phyloP scores from a whole-genome alignment of 768 basidiomycete genomes.

The Phanerochaete carnosa region DNA sequence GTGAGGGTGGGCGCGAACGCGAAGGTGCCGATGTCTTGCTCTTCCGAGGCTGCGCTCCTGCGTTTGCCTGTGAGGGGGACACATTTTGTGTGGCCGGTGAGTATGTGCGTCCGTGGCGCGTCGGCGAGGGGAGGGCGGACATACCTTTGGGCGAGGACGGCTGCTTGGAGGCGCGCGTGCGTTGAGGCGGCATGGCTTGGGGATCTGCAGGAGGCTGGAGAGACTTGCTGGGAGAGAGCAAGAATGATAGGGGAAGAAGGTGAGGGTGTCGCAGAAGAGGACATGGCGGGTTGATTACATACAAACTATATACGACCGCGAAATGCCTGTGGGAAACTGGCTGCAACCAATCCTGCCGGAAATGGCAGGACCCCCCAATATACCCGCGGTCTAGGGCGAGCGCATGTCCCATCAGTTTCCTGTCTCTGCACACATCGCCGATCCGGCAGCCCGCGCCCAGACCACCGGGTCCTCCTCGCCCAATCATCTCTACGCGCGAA shows the following conservation, averaged over 20 bases:
- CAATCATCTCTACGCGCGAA: not conserved
- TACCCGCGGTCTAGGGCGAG: not conserved
- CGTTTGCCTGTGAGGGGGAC: slow-evolving; percentile 9
- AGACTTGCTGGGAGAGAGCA: not conserved
- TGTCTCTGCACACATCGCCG: not conserved
- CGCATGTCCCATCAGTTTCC: slow-evolving; percentile 2
- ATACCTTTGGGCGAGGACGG: slow-evolving; percentile 33
- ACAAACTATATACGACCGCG: slow-evolving; percentile 15
- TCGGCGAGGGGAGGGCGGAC: slow-evolving; percentile 10
- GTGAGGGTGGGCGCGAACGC: slow-evolving; percentile 60
- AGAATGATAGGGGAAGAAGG: slow-evolving; percentile 15
- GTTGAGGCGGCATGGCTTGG: slow-evolving; percentile 44
- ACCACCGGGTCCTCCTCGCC: slow-evolving; percentile 1
- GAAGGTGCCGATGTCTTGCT: slow-evolving; percentile 28
- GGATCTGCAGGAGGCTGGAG: slow-evolving; percentile 7
- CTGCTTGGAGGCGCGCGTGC: slow-evolving; percentile 39
- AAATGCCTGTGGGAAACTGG: slow-evolving; percentile 10
- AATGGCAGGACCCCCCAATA: not conserved
- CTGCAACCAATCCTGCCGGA: slow-evolving; percentile 2
- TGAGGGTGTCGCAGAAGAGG: slow-evolving; percentile 16
- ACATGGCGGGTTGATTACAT: slow-evolving; percentile 11
- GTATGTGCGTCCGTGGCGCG: not conserved
- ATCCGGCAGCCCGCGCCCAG: not conserved
- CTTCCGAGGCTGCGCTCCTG: not conserved
- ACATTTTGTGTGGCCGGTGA: not conserved